Percentiles rank a stretch among this genome's conserved stretches.
phyloP scores from a whole-genome alignment of 352 stramenopile genomes.

The Phytophthora vignae region DNA sequence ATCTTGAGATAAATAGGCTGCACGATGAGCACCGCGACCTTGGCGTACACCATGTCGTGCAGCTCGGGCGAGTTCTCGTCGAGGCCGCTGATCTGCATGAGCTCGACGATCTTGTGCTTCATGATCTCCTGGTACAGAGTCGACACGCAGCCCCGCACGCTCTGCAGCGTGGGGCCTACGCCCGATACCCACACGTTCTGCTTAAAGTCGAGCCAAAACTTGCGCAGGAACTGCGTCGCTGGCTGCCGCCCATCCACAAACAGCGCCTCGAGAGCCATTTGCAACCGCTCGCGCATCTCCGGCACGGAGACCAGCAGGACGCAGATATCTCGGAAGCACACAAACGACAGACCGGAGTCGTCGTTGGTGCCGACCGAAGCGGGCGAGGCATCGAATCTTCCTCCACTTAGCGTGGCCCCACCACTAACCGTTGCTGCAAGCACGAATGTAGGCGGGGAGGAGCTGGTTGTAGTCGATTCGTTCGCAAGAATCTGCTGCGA shows the following conservation, averaged over 20 bases:
- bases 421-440: constrained; percentile 22
- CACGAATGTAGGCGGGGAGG: constrained; percentile 25
- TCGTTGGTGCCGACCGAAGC: constrained; percentile 21
- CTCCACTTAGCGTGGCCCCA: constrained; percentile 8
- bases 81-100: constrained; percentile 58
- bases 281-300: constrained; percentile 37
- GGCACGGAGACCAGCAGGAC: constrained; percentile 43
- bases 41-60: constrained; percentile 43
- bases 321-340: constrained; percentile 67
- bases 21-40: constrained; percentile 40
- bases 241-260: constrained; percentile 53
- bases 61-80: constrained; percentile 45
- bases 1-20: constrained; percentile 54
- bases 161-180: constrained; percentile 29
- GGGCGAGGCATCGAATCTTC: constrained; percentile 20
- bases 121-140: constrained; percentile 46
- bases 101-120: constrained; percentile 42
- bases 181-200: constrained; percentile 42
- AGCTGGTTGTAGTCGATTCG: constrained; percentile 32
- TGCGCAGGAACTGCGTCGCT: constrained; percentile 45
- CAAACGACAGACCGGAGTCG: constrained; percentile 38
- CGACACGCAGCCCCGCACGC: constrained; percentile 42
- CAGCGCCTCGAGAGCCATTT: constrained; percentile 58
- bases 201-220: constrained; percentile 64
- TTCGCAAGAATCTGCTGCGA: constrained; percentile 61